These are phyloP conservation scores for Striga hermonthica DNA, from an alignment of 305 asterid species.

Conservation along the genomic window DNA sequence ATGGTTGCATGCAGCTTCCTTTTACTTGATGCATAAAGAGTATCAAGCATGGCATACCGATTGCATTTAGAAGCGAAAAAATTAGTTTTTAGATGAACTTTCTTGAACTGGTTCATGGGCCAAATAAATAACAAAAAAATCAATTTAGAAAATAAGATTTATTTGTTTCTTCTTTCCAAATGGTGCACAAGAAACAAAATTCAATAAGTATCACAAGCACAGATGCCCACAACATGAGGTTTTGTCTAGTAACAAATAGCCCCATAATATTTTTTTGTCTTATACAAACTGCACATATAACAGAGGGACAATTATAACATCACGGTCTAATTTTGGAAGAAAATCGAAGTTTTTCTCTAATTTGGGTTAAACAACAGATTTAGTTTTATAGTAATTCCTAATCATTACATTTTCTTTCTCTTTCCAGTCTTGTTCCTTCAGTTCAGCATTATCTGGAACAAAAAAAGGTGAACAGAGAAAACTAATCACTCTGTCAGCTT, in stretches of 20 bases:
- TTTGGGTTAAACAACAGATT: neutral
- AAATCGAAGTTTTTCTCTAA: neutral
- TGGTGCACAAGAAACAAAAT: too few species aligned
- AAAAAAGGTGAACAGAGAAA: too few species aligned
- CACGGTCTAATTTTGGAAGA: neutral
- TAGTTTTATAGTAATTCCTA: neutral
- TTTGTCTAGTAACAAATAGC: neutral
- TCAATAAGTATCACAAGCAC: too few species aligned
- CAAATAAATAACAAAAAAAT: slow-evolving; percentile 32
- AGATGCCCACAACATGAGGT: too few species aligned
- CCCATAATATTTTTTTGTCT: neutral
- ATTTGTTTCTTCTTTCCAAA: too few species aligned
- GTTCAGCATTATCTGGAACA: slow-evolving; percentile 47
- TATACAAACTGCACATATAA: neutral
- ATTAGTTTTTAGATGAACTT: slow-evolving; percentile 42
- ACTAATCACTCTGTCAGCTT: slow-evolving; percentile 12
- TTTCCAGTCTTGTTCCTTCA: slow-evolving; percentile 38
- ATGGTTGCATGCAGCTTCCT: slow-evolving; percentile 49
- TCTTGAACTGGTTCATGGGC: slow-evolving; percentile 33
- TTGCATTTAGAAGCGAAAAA: slow-evolving; percentile 53
- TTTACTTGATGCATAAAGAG: slow-evolving; percentile 73
- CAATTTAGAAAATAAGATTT: slow-evolving; percentile 20
- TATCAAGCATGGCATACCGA: slow-evolving; percentile 74
- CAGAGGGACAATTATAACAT: too few species aligned
- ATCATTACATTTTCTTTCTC: slow-evolving; percentile 46